phyloP scores from a whole-genome alignment of 2,329 filamentous ascomycete genomes.

The Pestalotiopsis sp. region DNA sequence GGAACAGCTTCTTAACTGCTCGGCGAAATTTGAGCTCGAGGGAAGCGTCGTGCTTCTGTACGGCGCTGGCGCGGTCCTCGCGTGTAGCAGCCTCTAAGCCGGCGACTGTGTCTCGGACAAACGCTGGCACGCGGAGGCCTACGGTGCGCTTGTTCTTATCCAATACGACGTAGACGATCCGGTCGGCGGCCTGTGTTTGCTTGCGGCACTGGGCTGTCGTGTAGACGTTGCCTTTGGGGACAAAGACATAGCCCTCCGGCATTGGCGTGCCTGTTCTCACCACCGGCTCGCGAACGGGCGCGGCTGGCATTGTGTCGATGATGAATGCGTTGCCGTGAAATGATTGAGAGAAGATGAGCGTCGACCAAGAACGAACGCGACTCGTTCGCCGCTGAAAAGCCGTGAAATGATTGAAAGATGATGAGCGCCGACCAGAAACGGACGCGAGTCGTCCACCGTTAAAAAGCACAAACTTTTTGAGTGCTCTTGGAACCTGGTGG shows the following conservation, averaged over 20 bases:
- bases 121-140: conserved; percentile 42
- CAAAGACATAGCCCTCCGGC: conserved; percentile 42
- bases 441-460: neutral
- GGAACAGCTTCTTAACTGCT: conserved; percentile 41
- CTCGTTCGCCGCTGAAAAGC: neutral
- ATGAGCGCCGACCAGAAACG: neutral
- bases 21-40: conserved; percentile 33
- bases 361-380: neutral
- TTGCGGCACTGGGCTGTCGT: conserved; percentile 43
- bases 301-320: neutral
- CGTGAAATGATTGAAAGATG: too few species aligned
- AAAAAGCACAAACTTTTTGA: neutral
- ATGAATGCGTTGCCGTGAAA: too few species aligned
- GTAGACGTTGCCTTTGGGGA: conserved; percentile 44
- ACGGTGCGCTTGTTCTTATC: conserved; percentile 23
- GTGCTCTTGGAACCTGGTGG: too few species aligned
- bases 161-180: conserved; percentile 40
- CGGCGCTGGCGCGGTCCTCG: conserved; percentile 31
- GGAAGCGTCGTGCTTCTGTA: conserved; percentile 36
- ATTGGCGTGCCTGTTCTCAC: conserved; percentile 31
- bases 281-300: conserved; percentile 17
- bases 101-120: conserved; percentile 31
- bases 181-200: conserved; percentile 33
- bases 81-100: conserved; percentile 27
- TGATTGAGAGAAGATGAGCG: too few species aligned